Conservation (phyloP, 2,329 filamentous ascomycete species). For the Aspergillus ruber region DNA sequence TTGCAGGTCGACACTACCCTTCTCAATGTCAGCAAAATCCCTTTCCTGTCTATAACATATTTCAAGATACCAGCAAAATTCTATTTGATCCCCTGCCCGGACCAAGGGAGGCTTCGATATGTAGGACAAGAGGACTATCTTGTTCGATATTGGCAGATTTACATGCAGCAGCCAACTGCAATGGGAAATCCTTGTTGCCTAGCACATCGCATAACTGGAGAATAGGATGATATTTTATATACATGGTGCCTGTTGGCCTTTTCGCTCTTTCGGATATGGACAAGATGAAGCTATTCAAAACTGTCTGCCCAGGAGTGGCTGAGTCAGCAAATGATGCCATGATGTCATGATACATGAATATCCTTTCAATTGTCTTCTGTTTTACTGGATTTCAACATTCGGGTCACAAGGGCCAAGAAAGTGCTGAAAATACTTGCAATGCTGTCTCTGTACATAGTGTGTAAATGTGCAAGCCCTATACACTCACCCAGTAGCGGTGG, state of each 20-base stretch:
- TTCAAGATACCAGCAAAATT: neutral
- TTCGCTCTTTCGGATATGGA: neutral
- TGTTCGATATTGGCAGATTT: neutral
- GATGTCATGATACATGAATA: neutral
- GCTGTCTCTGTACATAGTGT: too few species aligned
- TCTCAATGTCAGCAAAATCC: neutral
- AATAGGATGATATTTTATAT: neutral
- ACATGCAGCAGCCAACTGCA: conserved; percentile 6
- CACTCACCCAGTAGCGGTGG: too few species aligned
- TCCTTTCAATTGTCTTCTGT: too few species aligned
- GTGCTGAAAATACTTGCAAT: too few species aligned
- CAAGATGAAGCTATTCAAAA: neutral
- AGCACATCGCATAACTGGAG: conserved; percentile 8
- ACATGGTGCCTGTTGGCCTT: neutral
- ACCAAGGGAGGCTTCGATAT: conserved; percentile 6
- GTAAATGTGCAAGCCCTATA: too few species aligned
- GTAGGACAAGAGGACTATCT: conserved; percentile 3
- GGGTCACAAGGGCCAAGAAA: too few species aligned
- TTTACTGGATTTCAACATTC: too few species aligned
- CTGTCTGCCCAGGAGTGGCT: neutral
- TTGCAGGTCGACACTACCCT: conserved; percentile 11
- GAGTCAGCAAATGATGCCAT: neutral
- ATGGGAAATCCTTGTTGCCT: conserved; percentile 4
- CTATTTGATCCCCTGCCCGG: neutral
- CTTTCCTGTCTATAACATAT: neutral